Conservation (phyloP, 2,329 filamentous ascomycete genomes). For the Penicillium expansum region DNA sequence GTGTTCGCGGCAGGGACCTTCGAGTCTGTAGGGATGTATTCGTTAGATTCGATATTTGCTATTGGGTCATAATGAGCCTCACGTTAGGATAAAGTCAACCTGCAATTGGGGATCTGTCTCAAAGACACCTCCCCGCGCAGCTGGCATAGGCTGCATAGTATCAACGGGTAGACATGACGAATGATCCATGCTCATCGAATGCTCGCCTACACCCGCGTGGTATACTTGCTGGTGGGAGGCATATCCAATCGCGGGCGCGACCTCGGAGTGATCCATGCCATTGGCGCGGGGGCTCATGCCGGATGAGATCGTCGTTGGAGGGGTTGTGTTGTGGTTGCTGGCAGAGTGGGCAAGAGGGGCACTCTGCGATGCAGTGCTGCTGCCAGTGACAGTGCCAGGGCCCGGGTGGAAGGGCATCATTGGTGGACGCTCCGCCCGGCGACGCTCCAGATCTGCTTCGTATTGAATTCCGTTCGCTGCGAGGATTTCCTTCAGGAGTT, state of each 20-base stretch:
- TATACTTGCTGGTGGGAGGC: conserved; percentile 25
- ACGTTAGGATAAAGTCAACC: conserved; percentile 49
- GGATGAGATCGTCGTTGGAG: conserved; percentile 35
- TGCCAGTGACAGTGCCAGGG: conserved; percentile 44
- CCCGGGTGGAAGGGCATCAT: conserved; percentile 31
- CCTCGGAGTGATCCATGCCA: conserved; percentile 28
- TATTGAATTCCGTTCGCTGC: conserved; percentile 58
- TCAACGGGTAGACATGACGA: conserved; percentile 14
- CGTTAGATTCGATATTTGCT: background rate
- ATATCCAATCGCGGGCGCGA: conserved; percentile 28
- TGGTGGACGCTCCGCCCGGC: conserved; percentile 33
- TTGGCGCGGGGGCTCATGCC: conserved; percentile 31
- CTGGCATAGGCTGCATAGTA: conserved; percentile 13
- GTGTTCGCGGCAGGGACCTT: conserved; percentile 49
- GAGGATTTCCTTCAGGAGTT: conserved; percentile 64
- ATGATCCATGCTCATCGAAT: conserved; percentile 25
- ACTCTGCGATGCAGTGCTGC: conserved; percentile 36
- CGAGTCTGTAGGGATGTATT: conserved; percentile 47
- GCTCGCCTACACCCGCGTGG: conserved; percentile 24
- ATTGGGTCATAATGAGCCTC: conserved; percentile 21
- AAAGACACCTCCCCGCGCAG: conserved; percentile 41
- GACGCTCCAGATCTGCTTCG: conserved; percentile 48
- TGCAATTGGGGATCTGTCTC: conserved; percentile 48
- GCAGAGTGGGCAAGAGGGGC: conserved; percentile 23
- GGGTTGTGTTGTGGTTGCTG: conserved; percentile 31